These are phyloP conservation scores for Aspergillus affinis DNA, from an alignment of 495 filamentous ascomycete genomes.

Conservation along the genomic window DNA sequence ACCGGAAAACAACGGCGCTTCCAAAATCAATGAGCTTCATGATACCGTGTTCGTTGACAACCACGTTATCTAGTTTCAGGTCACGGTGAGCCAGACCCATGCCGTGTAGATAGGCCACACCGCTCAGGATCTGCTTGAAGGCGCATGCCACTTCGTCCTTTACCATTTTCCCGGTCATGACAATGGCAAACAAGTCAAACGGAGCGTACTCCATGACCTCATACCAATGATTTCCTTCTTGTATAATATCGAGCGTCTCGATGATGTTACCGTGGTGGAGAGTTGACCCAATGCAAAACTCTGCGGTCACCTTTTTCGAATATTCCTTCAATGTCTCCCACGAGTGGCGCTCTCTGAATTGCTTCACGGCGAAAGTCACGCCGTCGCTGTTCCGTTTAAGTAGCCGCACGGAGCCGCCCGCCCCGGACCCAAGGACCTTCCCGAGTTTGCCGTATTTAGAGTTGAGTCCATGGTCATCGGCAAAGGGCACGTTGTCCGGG, in stretches of 20 bases:
- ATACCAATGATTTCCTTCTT: conserved; percentile 94
- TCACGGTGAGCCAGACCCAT: conserved; percentile 96
- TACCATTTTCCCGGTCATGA: conserved; percentile 99
- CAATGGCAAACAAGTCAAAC: conserved; percentile 93
- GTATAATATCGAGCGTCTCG: conserved; percentile 94
- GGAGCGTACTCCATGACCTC: conserved; percentile 99
- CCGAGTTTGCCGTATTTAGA: conserved; percentile 95
- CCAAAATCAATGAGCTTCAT: conserved; percentile 99
- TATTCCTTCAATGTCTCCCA: conserved; percentile 96
- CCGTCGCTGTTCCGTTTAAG: conserved; percentile 90
- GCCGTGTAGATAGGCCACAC: conserved; percentile 95
- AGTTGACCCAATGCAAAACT: conserved; percentile 97
- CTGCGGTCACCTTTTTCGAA: conserved; percentile 98
- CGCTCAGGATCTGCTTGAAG: conserved; percentile 92
- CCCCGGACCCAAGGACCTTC: conserved; percentile 88
- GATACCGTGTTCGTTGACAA: conserved; percentile 95
- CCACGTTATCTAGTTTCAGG: conserved; percentile 96
- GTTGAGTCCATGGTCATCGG: conserved; percentile 86
- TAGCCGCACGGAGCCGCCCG: conserved; percentile 90
- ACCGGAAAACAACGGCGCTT: conserved; percentile 92
- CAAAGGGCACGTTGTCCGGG: conserved; percentile 75
- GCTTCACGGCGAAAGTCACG: conserved; percentile 94
- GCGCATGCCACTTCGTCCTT: conserved; percentile 87
- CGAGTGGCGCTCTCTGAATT: conserved; percentile 88
- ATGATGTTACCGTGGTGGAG: conserved; percentile 98